These are phyloP conservation scores for Acrodontium crateriforme DNA, from an alignment of 2,329 filamentous ascomycete genomes.

Conservation along the genomic window DNA sequence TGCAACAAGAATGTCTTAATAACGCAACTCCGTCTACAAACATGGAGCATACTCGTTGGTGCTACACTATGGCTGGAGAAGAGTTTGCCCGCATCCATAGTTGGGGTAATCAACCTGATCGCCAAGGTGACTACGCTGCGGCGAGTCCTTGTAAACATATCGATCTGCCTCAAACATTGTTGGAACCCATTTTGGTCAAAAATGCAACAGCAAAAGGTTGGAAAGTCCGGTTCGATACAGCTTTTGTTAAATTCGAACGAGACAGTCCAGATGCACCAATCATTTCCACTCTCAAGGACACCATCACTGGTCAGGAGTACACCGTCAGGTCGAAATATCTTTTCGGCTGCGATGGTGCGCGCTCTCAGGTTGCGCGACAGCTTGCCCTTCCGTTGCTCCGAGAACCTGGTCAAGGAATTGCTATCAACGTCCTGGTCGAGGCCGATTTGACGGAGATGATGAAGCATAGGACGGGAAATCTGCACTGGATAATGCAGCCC, in stretches of 20 bases:
- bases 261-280: slow-evolving; percentile 13
- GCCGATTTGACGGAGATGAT: slow-evolving; percentile 39
- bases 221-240: slow-evolving; percentile 27
- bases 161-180: slow-evolving; percentile 30
- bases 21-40: slow-evolving; percentile 21
- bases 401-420: slow-evolving; percentile 31
- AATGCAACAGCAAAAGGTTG: slow-evolving; percentile 25
- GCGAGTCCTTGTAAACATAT: slow-evolving; percentile 29
- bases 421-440: slow-evolving; percentile 36
- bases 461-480: slow-evolving; percentile 39
- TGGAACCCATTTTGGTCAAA: slow-evolving; percentile 30
- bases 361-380: slow-evolving; percentile 33
- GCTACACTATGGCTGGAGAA: slow-evolving; percentile 30
- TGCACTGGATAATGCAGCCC: slow-evolving; percentile 48
- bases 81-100: slow-evolving; percentile 30
- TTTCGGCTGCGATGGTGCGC: slow-evolving; percentile 44
- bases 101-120: slow-evolving; percentile 29
- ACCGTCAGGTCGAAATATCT: slow-evolving; percentile 40
- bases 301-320: slow-evolving; percentile 26
- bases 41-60: slow-evolving; percentile 31
- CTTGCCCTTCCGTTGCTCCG: slow-evolving; percentile 34
- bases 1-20: slow-evolving; percentile 24
- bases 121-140: slow-evolving; percentile 27
- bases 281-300: slow-evolving; percentile 25
- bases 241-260: slow-evolving; percentile 20